These are phyloP conservation scores for Protomyces macrosporus DNA, from an alignment of 1,139 yeast genomes.

Conservation along the genomic window DNA sequence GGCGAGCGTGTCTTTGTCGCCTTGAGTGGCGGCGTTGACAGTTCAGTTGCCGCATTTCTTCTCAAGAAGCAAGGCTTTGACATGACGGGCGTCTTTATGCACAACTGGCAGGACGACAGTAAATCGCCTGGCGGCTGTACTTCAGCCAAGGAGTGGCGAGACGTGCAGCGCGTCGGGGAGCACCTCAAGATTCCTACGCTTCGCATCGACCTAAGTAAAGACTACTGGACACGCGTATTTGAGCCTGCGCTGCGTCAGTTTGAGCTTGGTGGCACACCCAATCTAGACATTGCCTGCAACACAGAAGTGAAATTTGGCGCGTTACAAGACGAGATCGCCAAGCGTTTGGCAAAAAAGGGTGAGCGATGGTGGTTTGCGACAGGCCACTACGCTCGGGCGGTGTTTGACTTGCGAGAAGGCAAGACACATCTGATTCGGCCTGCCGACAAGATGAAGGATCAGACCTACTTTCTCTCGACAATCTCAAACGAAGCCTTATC, in stretches of 20 bases:
- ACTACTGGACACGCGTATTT: conserved; percentile 89
- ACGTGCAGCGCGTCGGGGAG: conserved; percentile 61
- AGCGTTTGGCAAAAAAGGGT: conserved; percentile 31
- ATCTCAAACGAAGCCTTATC: conserved; percentile 49
- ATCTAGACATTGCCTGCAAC: conserved; percentile 91
- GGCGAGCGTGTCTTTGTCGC: conserved; percentile 54
- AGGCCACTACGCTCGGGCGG: conserved; percentile 68
- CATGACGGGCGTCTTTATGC: conserved; percentile 30
- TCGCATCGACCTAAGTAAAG: conserved; percentile 76
- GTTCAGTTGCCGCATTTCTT: conserved; percentile 80
- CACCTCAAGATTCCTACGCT: conserved; percentile 63
- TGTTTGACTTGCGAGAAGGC: conserved; percentile 28
- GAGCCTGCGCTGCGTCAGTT: conserved; percentile 82
- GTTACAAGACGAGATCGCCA: conserved; percentile 17
- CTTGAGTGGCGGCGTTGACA: conserved; percentile 96
- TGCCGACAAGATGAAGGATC: conserved; percentile 64
- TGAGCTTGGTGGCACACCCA: conserved; percentile 73
- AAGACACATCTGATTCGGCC: conserved; percentile 53
- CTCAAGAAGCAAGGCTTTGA: conserved; percentile 41
- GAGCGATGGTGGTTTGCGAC: conserved; percentile 66
- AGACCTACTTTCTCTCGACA: conserved; percentile 80
- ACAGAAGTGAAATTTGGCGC: conserved; percentile 77
- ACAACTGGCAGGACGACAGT: conserved; percentile 27
- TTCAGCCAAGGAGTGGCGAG: conserved; percentile 83
- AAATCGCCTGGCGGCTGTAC: conserved; percentile 28